Base-by-base conservation (phyloP, 371 early-diverging fungal species). In the Mucor saturninus region DNA sequence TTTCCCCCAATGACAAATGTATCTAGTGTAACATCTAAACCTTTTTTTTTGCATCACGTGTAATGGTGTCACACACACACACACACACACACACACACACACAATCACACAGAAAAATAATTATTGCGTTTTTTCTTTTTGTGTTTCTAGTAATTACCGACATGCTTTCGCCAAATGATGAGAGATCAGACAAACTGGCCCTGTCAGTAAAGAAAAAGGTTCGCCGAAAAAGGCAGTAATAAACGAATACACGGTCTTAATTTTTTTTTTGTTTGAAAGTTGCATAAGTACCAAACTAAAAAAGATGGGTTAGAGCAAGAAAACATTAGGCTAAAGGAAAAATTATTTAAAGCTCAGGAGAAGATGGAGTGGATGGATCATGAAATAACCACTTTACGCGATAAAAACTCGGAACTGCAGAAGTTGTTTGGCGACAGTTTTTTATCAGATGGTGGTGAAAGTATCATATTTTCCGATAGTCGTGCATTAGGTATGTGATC, bases 221-320 rank as follows among this genome's bases (percentile, higher is more conserved):
- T n/a, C 35, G 37, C 9, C 10, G 28, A 39, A 26, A 54, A 39
- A 26, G 30, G 3, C 6, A 11, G n/a, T 5, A 42, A 2, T 13
- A 38, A 38, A 39, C 10, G 26, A 13, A 28, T 21, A 5, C 7
- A 13, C 26, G 38, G 13, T 5, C 39, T 13, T 51, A 13, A 31
- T 31, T 49, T 21, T 43, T 31, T 45, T 15, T 29, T 6, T 42
- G 37, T 39, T 21, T 21, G 21, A 26, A 30, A 62, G 62, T 46
- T 62, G 56, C 62, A 62, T 55, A 62, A 62, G 62, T 62, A 35
- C 32, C 63, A 63, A 26, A 21, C 63, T 26, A 63, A 63, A 63
- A 63, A 63, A 56, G 63, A 26, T 60, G 53, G 51, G 29, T 32
- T 64, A 35, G 64, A 63, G 30, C 57, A 64, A 51, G 59, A 64